These are phyloP conservation scores for Chlorella sp. DNA, from an alignment of 139 green algal genomes.

Conservation along the genomic window DNA sequence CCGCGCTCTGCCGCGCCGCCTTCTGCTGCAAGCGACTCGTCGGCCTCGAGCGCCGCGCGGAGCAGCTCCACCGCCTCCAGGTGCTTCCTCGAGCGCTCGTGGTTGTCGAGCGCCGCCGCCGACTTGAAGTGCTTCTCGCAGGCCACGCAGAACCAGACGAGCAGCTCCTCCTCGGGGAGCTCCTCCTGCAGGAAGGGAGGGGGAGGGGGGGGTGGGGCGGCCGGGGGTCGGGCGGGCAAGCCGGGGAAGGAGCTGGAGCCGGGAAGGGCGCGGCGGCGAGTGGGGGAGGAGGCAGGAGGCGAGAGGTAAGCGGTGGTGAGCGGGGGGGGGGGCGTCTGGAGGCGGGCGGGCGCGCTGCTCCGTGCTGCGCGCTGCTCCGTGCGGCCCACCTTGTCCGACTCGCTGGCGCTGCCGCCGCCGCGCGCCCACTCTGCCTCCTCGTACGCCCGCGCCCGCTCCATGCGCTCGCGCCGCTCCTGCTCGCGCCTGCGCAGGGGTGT, in stretches of 20 bases:
- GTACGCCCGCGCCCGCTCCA: conserved; percentile 30
- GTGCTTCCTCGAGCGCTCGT: conserved; percentile 86
- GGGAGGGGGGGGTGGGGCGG: too few species aligned
- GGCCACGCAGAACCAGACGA: conserved; percentile 77
- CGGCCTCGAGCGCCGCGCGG: conserved; percentile 44
- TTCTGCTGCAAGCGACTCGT: conserved; percentile 31
- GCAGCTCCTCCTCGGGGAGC: conserved; percentile 39
- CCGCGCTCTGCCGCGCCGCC: neutral
- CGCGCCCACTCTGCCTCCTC: conserved; percentile 52
- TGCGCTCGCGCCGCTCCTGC: conserved; percentile 40
- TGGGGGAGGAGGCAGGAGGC: too few species aligned
- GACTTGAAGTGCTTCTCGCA: conserved; percentile 94
- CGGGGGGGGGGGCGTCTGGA: too few species aligned
- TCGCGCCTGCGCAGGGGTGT: conserved; percentile 48
- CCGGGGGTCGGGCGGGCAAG: too few species aligned
- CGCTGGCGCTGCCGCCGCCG: conserved; percentile 13
- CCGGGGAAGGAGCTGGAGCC: too few species aligned
- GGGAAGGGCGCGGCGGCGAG: too few species aligned
- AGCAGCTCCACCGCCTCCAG: conserved; percentile 49
- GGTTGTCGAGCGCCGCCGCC: conserved; percentile 80
- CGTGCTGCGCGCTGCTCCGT: neutral
- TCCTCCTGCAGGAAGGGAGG: too few species aligned
- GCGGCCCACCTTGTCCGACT: conserved; percentile 34
- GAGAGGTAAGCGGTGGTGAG: too few species aligned
- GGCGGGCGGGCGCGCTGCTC: too few species aligned